Base-by-base conservation (phyloP, 164 flowering plant genomes). In the Houttuynia cordata region DNA sequence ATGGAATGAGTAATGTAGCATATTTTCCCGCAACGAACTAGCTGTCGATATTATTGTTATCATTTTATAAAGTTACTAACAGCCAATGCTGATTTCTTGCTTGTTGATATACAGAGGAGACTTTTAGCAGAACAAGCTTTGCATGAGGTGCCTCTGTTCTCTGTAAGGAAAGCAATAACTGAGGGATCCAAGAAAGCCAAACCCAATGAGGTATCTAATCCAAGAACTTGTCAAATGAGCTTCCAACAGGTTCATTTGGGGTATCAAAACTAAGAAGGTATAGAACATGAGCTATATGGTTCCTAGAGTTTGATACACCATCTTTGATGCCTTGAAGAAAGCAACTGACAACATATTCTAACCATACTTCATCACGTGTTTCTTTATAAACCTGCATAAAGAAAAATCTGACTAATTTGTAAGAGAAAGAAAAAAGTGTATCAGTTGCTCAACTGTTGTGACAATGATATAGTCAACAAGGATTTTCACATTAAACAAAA, bases 171-270 rank as follows among this genome's bases (percentile, higher is more conserved):
- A n/a, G n/a, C n/a, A n/a, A n/a, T n/a, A n/a, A n/a, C n/a, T n/a
- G n/a, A n/a, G n/a, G n/a, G n/a, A n/a, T n/a, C n/a, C n/a, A n/a
- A n/a, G n/a, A n/a, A n/a, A 94, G 97, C 99, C 99, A 94, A 65
- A 88, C 90, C 97, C 96, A 94, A 53, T 86, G 88, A 15, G 99
- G 97, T 69, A 94, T 81, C 70, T 94, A 96, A 53, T 91, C 97
- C 71, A 81, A 61, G 69, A 72, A 84, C 74, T 94, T 94, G 66
- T 94, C 96, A 78, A 94, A 94, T 53, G 93, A 75, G 71, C 79
- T 88, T 18, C 99, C 99, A 53, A 87, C 97, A 67, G 91, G 75
- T 70, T 91, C 93, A 77, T 70, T 83, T 21, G 95, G 74, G 49
- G 97, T 83, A 69, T 91, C 99, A 79, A 94, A 94, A 59, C 96